Percentiles rank a stretch among this genome's conserved stretches.
Evolutionary conservation across 2,329 filamentous ascomycete genomes (phyloP).

Genomic region (Ustulina deusta): DNA sequence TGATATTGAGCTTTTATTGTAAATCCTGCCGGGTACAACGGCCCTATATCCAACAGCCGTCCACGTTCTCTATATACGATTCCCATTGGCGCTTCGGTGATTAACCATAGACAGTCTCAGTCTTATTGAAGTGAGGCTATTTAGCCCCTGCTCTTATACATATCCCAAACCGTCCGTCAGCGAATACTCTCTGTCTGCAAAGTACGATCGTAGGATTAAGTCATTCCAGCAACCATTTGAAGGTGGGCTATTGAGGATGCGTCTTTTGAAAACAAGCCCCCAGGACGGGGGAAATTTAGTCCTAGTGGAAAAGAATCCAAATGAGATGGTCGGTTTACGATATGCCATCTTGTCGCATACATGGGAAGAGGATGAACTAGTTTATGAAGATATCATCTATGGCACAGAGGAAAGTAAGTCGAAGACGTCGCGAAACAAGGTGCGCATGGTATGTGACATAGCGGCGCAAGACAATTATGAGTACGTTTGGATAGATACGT

Average conservation of each 20-base stretch:
- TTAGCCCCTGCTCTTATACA: too few species aligned
- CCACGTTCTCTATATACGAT: too few species aligned
- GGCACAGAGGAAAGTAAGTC: constrained; percentile 1
- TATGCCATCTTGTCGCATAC: constrained; percentile 31
- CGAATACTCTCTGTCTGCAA: too few species aligned
- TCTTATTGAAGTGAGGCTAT: too few species aligned
- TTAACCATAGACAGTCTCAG: too few species aligned
- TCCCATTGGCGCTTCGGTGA: too few species aligned
- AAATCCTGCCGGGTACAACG: too few species aligned
- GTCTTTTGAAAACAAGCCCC: not conserved
- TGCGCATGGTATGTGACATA: not conserved
- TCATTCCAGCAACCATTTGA: too few species aligned
- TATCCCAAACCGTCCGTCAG: too few species aligned
- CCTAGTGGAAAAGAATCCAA: constrained; percentile 28
- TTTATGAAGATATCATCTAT: constrained; percentile 9
- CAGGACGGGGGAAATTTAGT: constrained; percentile 11
- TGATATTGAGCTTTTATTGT: too few species aligned
- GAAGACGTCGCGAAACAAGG: not conserved
- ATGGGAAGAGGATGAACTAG: constrained; percentile 5
- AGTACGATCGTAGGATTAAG: too few species aligned
- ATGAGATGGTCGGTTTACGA: constrained; percentile 9
- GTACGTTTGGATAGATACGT: constrained; percentile 18
- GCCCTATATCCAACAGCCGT: too few species aligned
- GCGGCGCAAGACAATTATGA: constrained; percentile 6
- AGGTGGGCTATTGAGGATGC: not conserved